Conservation (phyloP, 2,329 filamentous ascomycete species). For the Penicillium sp. region DNA sequence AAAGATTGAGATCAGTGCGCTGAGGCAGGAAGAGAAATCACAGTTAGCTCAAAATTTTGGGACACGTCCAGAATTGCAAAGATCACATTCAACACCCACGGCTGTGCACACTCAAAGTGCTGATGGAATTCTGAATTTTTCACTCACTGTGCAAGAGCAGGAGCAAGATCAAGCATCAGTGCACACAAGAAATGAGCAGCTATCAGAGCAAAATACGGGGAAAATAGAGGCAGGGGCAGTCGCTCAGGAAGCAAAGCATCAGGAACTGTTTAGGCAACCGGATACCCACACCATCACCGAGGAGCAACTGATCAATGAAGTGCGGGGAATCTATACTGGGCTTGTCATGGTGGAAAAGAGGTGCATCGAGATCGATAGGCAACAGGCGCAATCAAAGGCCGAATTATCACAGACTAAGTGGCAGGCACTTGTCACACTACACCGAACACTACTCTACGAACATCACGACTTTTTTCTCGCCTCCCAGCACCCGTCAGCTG, state of each 20-base stretch:
- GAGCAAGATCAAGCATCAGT: no score
- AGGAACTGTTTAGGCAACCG: slow-evolving; percentile 53
- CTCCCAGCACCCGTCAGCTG: slow-evolving; percentile 78
- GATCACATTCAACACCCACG: not conserved
- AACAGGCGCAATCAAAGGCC: slow-evolving; percentile 42
- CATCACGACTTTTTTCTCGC: slow-evolving; percentile 86
- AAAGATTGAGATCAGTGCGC: not conserved
- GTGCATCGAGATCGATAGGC: slow-evolving; percentile 77
- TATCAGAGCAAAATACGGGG: not conserved
- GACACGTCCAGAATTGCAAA: not conserved
- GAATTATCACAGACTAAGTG: slow-evolving; percentile 64
- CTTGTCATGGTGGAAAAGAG: slow-evolving; percentile 84
- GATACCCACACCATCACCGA: slow-evolving; percentile 69
- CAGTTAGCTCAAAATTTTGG: not conserved
- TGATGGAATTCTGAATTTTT: not conserved
- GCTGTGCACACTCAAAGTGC: not conserved
- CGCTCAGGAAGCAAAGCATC: not conserved
- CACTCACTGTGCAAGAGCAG: not conserved
- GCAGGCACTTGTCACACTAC: slow-evolving; percentile 78
- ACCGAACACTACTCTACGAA: slow-evolving; percentile 76
- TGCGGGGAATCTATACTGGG: slow-evolving; percentile 64
- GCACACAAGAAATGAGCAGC: not conserved
- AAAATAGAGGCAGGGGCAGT: not conserved
- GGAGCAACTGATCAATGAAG: slow-evolving; percentile 75
- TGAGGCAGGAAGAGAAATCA: not conserved